Conservation (phyloP, 2,329 filamentous ascomycete species). For the Cladosporium velox region DNA sequence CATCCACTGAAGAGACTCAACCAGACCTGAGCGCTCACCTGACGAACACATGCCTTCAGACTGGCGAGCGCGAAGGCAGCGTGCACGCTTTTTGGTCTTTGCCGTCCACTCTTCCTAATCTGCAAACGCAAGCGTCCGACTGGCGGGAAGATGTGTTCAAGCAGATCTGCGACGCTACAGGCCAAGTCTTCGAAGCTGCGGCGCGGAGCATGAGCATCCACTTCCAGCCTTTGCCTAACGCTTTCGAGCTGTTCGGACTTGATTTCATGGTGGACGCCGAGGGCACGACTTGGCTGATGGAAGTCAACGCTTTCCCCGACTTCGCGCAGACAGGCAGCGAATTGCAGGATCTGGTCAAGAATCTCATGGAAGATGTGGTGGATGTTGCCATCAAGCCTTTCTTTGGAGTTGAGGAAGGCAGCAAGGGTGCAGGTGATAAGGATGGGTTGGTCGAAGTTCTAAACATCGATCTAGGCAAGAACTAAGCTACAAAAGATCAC, state of each 20-base stretch:
- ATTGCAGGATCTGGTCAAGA: slow-evolving; percentile 69
- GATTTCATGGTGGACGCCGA: slow-evolving; percentile 79
- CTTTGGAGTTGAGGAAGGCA: slow-evolving; percentile 50
- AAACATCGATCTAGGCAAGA: slow-evolving; percentile 49
- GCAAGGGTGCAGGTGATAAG: slow-evolving; percentile 17
- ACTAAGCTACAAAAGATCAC: slow-evolving; percentile 11
- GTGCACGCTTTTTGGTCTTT: slow-evolving; percentile 78
- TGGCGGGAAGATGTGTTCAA: slow-evolving; percentile 66
- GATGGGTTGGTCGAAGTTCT: slow-evolving; percentile 46
- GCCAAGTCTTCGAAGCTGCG: slow-evolving; percentile 82
- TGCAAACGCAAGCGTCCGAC: slow-evolving; percentile 24
- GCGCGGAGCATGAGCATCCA: slow-evolving; percentile 81
- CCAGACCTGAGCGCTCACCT: slow-evolving; percentile 72
- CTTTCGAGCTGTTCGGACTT: slow-evolving; percentile 88
- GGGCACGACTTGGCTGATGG: slow-evolving; percentile 73
- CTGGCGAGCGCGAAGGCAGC: slow-evolving; percentile 54
- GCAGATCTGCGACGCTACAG: slow-evolving; percentile 74
- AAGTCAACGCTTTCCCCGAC: slow-evolving; percentile 95
- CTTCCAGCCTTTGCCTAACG: slow-evolving; percentile 85
- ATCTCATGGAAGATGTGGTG: slow-evolving; percentile 75
- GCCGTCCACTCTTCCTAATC: slow-evolving; percentile 39
- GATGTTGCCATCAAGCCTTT: slow-evolving; percentile 67
- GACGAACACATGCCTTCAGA: slow-evolving; percentile 92
- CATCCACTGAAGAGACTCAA: slow-evolving; percentile 46
- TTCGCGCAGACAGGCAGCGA: slow-evolving; percentile 87